phyloP scores from a whole-genome alignment of 2,329 filamentous ascomycete genomes.

The Xylaria sp. region DNA sequence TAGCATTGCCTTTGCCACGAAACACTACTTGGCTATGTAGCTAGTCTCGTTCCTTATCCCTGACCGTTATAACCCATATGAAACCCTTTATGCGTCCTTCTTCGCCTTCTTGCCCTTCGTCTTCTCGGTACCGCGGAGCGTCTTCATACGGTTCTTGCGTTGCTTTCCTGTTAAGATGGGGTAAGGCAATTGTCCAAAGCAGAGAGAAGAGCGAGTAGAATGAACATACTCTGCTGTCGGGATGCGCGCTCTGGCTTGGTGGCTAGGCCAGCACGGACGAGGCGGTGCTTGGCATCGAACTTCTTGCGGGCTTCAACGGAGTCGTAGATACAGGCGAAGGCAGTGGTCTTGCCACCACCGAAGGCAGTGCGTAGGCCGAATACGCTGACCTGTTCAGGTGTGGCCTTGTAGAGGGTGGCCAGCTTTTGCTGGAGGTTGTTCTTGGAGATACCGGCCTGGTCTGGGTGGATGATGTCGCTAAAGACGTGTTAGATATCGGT shows the following conservation, averaged over 20 bases:
- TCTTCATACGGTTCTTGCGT: conserved; percentile 99
- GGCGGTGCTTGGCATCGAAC: conserved; percentile 98
- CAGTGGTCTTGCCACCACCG: conserved; percentile 99
- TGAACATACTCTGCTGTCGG: conserved; percentile 96
- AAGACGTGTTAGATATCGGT: conserved; percentile 28
- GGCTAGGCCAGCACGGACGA: conserved; percentile 91
- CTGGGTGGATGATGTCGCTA: conserved; percentile 99
- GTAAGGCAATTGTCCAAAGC: conserved; percentile 27
- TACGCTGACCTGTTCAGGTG: conserved; percentile 96
- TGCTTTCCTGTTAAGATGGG: conserved; percentile 79
- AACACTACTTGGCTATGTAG: conserved; percentile 38
- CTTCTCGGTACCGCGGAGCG: conserved; percentile 97
- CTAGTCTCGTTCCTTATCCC: conserved; percentile 36
- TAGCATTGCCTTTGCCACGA: conserved; percentile 38
- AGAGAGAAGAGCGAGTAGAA: conserved; percentile 12
- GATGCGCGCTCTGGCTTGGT: conserved; percentile 96
- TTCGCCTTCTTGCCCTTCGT: conserved; percentile 94
- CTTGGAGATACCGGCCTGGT: conserved; percentile 98
- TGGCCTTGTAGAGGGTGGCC: conserved; percentile 95
- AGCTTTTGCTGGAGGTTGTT: conserved; percentile 97
- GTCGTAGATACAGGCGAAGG: conserved; percentile 96
- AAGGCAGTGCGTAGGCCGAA: conserved; percentile 99
- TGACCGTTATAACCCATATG: conserved; percentile 39
- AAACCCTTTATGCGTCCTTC: conserved; percentile 70
- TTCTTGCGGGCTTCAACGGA: conserved; percentile 99